Percentiles rank a stretch among this genome's conserved stretches.
Evolutionary conservation across 805 yeast species (phyloP).

Genomic region (Candida chilensis): DNA sequence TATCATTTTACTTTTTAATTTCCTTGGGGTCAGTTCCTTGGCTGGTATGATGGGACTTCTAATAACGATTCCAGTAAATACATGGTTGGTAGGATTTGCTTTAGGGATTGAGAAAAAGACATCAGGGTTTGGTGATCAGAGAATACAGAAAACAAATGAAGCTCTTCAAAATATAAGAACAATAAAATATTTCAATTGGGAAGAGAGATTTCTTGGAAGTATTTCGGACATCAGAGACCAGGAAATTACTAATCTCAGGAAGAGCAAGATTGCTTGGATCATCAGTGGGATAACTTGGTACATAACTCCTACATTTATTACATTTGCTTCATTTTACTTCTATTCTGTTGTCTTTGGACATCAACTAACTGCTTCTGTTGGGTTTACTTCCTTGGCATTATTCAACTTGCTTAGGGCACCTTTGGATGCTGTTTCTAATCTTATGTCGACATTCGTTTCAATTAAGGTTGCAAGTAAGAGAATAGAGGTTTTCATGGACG

Average conservation of each 20-base stretch:
- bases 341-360: conserved; percentile 29
- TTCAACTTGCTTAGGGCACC: conserved; percentile 36
- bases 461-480: conserved; percentile 37
- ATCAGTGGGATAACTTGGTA: conserved; percentile 26
- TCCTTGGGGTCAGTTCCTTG: conserved; percentile 35
- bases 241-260: conserved; percentile 22
- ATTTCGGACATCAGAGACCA: conserved; percentile 28
- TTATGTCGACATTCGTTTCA: conserved; percentile 34
- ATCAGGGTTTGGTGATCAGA: too few species aligned
- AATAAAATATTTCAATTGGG: conserved; percentile 39
- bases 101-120: too few species aligned
- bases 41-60: too few species aligned
- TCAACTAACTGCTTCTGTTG: conserved; percentile 33
- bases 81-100: too few species aligned
- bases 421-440: conserved; percentile 35
- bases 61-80: too few species aligned
- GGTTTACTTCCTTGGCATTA: conserved; percentile 35
- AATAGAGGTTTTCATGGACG: conserved; percentile 59
- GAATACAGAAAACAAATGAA: conserved; percentile 37
- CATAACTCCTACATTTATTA: conserved; percentile 31
- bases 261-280: conserved; percentile 23
- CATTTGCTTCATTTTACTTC: conserved; percentile 32
- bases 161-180: conserved; percentile 36
- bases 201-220: conserved; percentile 24
- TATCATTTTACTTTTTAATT: conserved; percentile 21